phyloP scores from a whole-genome alignment of 768 basidiomycete species.

The Pulveroboletus sp. region DNA sequence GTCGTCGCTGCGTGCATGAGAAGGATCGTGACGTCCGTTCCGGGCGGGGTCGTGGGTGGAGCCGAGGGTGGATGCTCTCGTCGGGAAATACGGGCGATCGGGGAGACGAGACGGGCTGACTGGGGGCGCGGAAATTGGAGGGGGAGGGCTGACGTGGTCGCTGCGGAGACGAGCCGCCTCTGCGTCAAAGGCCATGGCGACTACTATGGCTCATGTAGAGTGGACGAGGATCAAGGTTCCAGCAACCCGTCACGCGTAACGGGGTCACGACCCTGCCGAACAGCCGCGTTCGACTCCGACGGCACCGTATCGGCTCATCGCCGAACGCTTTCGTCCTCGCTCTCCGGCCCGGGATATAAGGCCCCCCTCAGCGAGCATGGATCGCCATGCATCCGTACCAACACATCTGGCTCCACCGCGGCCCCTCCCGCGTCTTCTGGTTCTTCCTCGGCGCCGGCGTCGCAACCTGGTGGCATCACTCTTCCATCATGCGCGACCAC shows the following conservation, averaged over 20 bases:
- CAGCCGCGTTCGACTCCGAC: conserved; percentile 11
- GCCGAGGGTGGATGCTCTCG: conserved; percentile 61
- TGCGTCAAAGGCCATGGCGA: conserved; percentile 31
- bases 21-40: conserved; percentile 36
- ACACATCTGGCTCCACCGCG: conserved; percentile 25
- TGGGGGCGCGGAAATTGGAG: conserved; percentile 37
- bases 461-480: conserved; percentile 37
- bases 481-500: conserved; percentile 42
- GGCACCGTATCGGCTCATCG: conserved; percentile 13
- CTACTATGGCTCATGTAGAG: too few relatives aligned
- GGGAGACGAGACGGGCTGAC: conserved; percentile 36
- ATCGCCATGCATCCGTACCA: conserved; percentile 22
- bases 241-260: conserved; percentile 7
- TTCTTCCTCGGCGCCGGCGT: conserved; percentile 56
- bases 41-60: conserved; percentile 51
- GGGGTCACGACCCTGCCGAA: background rate
- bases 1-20: conserved; percentile 66
- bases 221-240: conserved; percentile 23
- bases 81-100: conserved; percentile 54
- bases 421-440: conserved; percentile 65
- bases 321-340: conserved; percentile 26
- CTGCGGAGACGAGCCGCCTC: conserved; percentile 29
- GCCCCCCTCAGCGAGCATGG: background rate
- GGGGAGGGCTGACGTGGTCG: conserved; percentile 15
- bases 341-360: conserved; percentile 13